phyloP scores from a whole-genome alignment of 2,329 filamentous ascomycete genomes.

The Venturia effusa region DNA sequence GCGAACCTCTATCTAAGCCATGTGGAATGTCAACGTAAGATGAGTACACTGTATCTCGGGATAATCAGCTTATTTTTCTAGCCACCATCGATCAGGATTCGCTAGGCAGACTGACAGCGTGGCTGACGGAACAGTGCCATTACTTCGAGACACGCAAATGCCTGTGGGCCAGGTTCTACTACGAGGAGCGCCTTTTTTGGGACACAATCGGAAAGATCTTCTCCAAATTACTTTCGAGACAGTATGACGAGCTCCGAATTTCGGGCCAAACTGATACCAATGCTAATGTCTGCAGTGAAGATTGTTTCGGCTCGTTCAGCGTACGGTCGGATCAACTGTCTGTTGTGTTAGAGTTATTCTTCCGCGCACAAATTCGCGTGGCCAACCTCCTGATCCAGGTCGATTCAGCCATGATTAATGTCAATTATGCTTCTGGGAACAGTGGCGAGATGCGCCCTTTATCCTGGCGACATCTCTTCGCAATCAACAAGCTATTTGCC shows the following conservation, averaged over 20 bases:
- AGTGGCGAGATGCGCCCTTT: neutral
- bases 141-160: neutral
- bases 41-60: neutral
- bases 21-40: constrained; percentile 2
- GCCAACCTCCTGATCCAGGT: constrained; percentile 1
- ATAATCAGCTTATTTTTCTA: neutral
- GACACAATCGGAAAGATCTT: constrained; percentile 9
- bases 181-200: constrained; percentile 10
- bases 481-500: neutral
- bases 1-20: neutral
- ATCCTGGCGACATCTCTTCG: neutral
- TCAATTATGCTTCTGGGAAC: neutral
- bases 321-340: neutral
- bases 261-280: neutral
- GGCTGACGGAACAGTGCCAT: constrained; percentile 4
- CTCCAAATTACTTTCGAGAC: constrained; percentile 1
- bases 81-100: neutral
- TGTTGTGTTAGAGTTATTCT: neutral
- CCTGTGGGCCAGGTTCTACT: constrained; percentile 9
- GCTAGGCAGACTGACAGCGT: neutral
- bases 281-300: neutral
- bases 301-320: neutral
- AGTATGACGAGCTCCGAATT: neutral
- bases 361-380: neutral
- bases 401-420: neutral